Conservation (phyloP, 371 early-diverging fungal species). For the Rozella allomycis region DNA sequence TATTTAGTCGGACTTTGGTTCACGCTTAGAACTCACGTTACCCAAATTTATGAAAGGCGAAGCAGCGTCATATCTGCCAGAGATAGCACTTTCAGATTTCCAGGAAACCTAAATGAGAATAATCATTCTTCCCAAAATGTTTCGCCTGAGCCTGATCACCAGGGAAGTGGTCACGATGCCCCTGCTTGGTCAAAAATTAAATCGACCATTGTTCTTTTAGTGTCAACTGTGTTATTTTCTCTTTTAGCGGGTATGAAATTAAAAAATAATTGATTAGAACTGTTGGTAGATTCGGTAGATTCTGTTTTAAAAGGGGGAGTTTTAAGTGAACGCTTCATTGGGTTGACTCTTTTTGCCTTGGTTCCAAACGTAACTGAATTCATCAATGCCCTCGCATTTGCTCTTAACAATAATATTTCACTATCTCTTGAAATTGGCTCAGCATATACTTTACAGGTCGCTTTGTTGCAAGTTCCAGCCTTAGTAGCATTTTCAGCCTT, state of each 20-base stretch:
- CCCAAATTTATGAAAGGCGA: conserved; percentile 63
- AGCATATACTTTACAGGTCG: conserved; percentile 84
- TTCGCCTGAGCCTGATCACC: conserved; percentile 6
- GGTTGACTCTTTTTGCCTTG: conserved; percentile 74
- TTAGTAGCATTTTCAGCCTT: conserved; percentile 1
- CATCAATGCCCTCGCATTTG: conserved; percentile 88
- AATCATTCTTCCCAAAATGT: neutral
- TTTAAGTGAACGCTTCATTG: conserved; percentile 67
- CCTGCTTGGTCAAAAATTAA: conserved; percentile 76
- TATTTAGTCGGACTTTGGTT: conserved; percentile 83
- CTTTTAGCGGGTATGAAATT: conserved; percentile 62
- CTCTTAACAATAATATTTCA: conserved; percentile 72
- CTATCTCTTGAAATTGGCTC: conserved; percentile 87
- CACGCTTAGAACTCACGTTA: conserved; percentile 71
- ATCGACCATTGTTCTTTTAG: conserved; percentile 49
- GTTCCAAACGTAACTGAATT: conserved; percentile 93
- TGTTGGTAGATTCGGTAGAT: conserved; percentile 52
- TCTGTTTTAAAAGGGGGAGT: conserved; percentile 34
- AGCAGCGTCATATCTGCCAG: no score
- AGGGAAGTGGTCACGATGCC: conserved; percentile 59
- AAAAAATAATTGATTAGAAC: conserved; percentile 32
- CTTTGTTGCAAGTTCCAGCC: conserved; percentile 71
- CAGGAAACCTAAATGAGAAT: neutral
- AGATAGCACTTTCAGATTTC: no score
- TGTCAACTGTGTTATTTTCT: conserved; percentile 61